A percentile compares a stretch with the other conserved stretches of the same genome.
These are phyloP conservation scores for Dryas alaskensis DNA, from an alignment of 306 rosid species.

Conservation along the genomic window DNA sequence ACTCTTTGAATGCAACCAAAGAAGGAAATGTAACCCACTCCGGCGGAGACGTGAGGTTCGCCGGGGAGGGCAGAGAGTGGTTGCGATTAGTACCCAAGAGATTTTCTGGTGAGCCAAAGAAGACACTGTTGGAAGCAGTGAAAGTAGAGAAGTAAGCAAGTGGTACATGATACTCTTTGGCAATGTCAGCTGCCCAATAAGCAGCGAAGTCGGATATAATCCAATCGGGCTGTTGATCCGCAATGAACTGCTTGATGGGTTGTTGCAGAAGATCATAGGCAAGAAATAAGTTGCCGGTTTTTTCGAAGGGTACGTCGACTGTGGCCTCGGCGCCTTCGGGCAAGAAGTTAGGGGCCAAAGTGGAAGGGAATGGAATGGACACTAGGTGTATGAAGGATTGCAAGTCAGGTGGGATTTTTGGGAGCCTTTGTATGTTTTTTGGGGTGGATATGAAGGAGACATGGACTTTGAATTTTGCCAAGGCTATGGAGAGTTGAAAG, in stretches of 20 bases:
- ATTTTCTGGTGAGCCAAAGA: not conserved
- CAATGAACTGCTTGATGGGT: slow-evolving; percentile 18
- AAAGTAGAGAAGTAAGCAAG: slow-evolving; percentile 1
- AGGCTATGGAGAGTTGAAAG: slow-evolving; percentile 18
- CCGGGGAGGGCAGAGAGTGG: not conserved
- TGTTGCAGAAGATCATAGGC: slow-evolving; percentile 7
- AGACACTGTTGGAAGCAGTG: not conserved
- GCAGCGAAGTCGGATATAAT: slow-evolving; percentile 3
- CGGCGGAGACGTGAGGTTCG: not conserved
- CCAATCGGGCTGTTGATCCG: slow-evolving; percentile 20
- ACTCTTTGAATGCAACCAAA: not conserved
- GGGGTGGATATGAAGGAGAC: slow-evolving; percentile 30
- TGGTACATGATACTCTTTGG: not conserved
- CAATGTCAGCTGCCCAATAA: slow-evolving; percentile 17
- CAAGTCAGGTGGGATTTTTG: slow-evolving; percentile 5
- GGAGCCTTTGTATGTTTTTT: slow-evolving; percentile 22
- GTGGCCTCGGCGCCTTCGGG: slow-evolving; percentile 27
- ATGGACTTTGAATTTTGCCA: slow-evolving; percentile 23
- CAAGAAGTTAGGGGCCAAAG: not conserved
- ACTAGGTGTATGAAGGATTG: not conserved
- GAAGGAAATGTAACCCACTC: slow-evolving; percentile 14
- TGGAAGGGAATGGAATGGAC: slow-evolving; percentile 12
- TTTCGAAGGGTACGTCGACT: slow-evolving; percentile 25
- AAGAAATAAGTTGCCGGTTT: not conserved
- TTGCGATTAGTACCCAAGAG: not conserved